Percentiles rank a stretch among this genome's conserved stretches.
phyloP scores from a whole-genome alignment of 2,329 filamentous ascomycete species.

The Paraphoma chrysanthemicola region DNA sequence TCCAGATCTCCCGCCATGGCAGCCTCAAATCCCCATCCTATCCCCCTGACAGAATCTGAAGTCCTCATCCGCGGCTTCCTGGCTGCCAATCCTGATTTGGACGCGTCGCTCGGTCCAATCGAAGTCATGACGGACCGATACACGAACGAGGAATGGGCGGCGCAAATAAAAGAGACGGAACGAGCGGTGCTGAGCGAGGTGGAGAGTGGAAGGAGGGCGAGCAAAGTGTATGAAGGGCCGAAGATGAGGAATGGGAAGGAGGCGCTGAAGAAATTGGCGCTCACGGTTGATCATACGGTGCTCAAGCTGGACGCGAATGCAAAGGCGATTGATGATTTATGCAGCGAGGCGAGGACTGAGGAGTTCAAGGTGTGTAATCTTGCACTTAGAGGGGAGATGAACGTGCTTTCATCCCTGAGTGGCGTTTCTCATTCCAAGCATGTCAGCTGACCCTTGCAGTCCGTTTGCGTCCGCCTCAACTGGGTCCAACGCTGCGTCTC shows the following conservation, averaged over 20 bases:
- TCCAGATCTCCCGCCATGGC: conserved; percentile 12
- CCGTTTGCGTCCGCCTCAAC: conserved; percentile 64
- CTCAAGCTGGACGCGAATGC: conserved; percentile 57
- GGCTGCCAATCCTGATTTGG: conserved; percentile 38
- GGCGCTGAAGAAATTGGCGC: conserved; percentile 38
- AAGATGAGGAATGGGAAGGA: conserved; percentile 33
- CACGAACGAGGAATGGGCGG: conserved; percentile 54
- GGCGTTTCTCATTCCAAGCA: background rate
- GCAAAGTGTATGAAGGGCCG: conserved; percentile 36
- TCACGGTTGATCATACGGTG: conserved; percentile 58
- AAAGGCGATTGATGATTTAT: conserved; percentile 60
- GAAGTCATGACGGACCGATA: conserved; percentile 51
- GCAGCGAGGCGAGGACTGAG: conserved; percentile 59
- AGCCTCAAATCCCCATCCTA: conserved; percentile 28
- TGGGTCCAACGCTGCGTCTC: conserved; percentile 59
- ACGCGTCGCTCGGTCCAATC: conserved; percentile 34
- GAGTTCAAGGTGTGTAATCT: conserved; percentile 51
- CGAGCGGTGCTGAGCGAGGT: conserved; percentile 36
- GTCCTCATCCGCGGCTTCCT: conserved; percentile 43
- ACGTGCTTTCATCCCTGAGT: background rate
- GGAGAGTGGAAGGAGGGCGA: conserved; percentile 34
- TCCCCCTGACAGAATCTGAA: conserved; percentile 41
- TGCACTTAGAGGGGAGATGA: background rate
- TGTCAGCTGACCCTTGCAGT: conserved; percentile 36
- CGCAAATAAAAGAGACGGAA: conserved; percentile 49